Base-by-base conservation (phyloP, 345 rosid species). In the Gossypium ekmanianum region DNA sequence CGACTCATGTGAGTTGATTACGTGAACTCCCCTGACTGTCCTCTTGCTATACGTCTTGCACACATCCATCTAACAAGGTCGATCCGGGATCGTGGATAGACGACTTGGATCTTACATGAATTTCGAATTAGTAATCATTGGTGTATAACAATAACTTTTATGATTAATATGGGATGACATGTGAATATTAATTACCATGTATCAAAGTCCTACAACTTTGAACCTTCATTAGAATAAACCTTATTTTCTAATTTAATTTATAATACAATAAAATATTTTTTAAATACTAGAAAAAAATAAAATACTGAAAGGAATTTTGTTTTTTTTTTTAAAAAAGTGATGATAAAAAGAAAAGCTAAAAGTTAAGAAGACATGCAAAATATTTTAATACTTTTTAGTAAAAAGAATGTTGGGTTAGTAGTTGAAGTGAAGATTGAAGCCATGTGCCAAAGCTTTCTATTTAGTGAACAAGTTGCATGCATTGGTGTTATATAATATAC, bases 321-420 rank as follows among this genome's bases (percentile, higher is more conserved):
- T 59, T 59, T 58, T 59, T 3, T 26, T 24, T 22, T 22, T 18
- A 0, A 59, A 61, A 58, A 61, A 13, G 9, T 26, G 9, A 26
- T 61, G 41, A 61, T 61, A 41, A 64, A 64, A n/a, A n/a, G 13
- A 41, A 41, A 61, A 14, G 18, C 20, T 14, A 27, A 61, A 62
- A 62, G 45, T 16, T 34, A 14, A 7, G 11, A 62, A 63, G 39
- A 3, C 7, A 59, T 59, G 63, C 39, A 34, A 34, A 5, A 34
- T 34, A 24, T 63, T 39, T 39, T 3, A 57, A 20, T 43, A n/a
- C 10, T 65, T 64, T 68, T 68, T 68, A 68, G 8, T 26, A 29
- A 68, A 68, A 68, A 68, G 72, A 48, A 68, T 68, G 72, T 68
- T 68, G 59, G 41, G 44, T 27, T 51, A 16, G 59, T 51, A 69